Evolutionary conservation across 23 red algal species (phyloP).

Genomic region (Gracilaria vermiculophylla): DNA sequence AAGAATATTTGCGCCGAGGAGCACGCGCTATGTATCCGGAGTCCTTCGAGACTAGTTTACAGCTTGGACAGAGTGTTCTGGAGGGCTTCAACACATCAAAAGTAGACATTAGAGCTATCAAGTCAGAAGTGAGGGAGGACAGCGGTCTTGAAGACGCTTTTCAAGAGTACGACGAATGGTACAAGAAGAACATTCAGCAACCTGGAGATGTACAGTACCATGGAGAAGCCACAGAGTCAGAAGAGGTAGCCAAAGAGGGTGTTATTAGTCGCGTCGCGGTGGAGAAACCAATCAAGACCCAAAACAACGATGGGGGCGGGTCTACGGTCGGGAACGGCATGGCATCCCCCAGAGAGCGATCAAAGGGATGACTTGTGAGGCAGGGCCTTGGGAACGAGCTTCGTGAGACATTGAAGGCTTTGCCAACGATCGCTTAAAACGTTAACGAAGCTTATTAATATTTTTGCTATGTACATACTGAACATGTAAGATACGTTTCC

Average conservation of each 20-base stretch:
- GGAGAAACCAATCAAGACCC: neutral
- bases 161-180: slow-evolving; percentile 72
- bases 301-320: neutral
- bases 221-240: neutral
- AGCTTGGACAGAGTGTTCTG: slow-evolving; percentile 78
- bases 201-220: slow-evolving; percentile 5
- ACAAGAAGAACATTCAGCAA: slow-evolving; percentile 34
- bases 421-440: too few species aligned
- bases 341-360: neutral
- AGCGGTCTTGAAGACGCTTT: slow-evolving; percentile 58
- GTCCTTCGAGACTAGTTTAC: slow-evolving; percentile 80
- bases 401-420: neutral
- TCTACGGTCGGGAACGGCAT: neutral
- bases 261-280: neutral
- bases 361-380: neutral
- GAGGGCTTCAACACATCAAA: slow-evolving; percentile 47
- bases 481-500: too few species aligned
- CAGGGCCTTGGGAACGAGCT: neutral
- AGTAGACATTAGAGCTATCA: slow-evolving; percentile 61
- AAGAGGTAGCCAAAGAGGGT: neutral
- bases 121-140: slow-evolving; percentile 65
- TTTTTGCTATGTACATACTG: too few species aligned
- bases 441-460: too few species aligned
- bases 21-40: slow-evolving; percentile 78
- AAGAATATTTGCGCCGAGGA: slow-evolving; percentile 55